A percentile compares a stretch with the other conserved stretches of the same genome.
phyloP scores from a whole-genome alignment of 345 rosid species.

The Gossypium arboreum region DNA sequence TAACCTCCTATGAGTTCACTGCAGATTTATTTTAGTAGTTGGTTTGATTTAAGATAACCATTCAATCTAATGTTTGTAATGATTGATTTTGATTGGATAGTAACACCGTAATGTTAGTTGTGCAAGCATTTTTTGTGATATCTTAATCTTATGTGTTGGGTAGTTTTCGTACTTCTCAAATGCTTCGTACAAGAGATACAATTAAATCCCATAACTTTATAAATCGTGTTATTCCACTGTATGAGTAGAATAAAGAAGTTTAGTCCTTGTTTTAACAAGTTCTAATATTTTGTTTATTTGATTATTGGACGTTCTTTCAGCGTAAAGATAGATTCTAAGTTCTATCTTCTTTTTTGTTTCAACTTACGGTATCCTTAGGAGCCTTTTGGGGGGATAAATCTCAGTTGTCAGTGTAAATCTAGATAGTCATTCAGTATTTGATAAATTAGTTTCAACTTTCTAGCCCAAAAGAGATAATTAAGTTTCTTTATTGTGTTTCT shows the following conservation, averaged over 20 bases:
- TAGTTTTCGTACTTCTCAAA: background rate
- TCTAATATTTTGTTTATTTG: background rate
- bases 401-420: background rate
- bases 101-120: too few relatives aligned
- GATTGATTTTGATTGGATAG: too few relatives aligned
- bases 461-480: background rate
- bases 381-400: background rate
- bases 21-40: too few relatives aligned
- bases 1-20: background rate
- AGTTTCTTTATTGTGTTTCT: background rate
- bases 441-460: background rate
- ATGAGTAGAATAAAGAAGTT: background rate
- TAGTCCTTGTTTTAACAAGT: background rate
- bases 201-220: conserved; percentile 1
- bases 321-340: background rate
- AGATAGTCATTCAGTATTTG: background rate
- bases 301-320: background rate
- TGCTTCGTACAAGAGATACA: background rate
- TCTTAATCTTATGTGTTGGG: background rate
- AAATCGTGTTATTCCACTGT: background rate
- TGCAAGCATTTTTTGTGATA: background rate
- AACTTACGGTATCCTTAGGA: background rate
- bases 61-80: background rate
- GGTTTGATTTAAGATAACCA: background rate
- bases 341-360: background rate